Conservation (phyloP, 345 rosid genomes). For the Linum tenue region DNA sequence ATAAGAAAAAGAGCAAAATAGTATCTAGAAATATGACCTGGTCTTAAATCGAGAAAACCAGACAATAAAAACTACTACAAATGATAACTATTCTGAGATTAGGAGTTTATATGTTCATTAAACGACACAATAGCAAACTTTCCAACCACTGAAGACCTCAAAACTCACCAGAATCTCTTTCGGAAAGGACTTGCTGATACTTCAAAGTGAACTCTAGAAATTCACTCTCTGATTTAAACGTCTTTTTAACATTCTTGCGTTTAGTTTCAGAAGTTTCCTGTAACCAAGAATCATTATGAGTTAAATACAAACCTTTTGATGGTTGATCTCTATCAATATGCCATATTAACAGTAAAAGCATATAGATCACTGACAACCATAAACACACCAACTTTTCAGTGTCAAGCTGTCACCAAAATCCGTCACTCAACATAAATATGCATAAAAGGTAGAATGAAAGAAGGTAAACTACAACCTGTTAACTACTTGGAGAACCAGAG, state of each 20-base stretch:
- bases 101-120: not conserved
- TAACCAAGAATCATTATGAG: not conserved
- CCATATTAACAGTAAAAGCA: too few relatives aligned
- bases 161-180: slow-evolving; percentile 69
- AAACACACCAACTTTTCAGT: too few relatives aligned
- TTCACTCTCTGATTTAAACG: slow-evolving; percentile 68
- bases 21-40: too few relatives aligned
- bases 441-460: not conserved
- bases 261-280: slow-evolving; percentile 41
- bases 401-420: too few relatives aligned
- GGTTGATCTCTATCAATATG: not conserved
- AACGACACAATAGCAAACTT: not conserved
- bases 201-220: slow-evolving; percentile 71
- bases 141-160: slow-evolving; percentile 9
- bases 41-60: too few relatives aligned
- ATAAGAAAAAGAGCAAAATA: too few relatives aligned
- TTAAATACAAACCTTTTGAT: not conserved
- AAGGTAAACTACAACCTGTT: not conserved
- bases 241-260: slow-evolving; percentile 56
- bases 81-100: too few relatives aligned
- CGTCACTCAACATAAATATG: too few relatives aligned
- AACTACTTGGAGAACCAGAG: not conserved
- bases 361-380: too few relatives aligned
- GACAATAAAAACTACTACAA: too few relatives aligned
- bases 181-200: slow-evolving; percentile 86